Percentiles rank a stretch among this genome's conserved stretches.
Evolutionary conservation across 1,284 basidiomycete genomes (phyloP).

Genomic region (Tetrapyrgos nigripes): DNA sequence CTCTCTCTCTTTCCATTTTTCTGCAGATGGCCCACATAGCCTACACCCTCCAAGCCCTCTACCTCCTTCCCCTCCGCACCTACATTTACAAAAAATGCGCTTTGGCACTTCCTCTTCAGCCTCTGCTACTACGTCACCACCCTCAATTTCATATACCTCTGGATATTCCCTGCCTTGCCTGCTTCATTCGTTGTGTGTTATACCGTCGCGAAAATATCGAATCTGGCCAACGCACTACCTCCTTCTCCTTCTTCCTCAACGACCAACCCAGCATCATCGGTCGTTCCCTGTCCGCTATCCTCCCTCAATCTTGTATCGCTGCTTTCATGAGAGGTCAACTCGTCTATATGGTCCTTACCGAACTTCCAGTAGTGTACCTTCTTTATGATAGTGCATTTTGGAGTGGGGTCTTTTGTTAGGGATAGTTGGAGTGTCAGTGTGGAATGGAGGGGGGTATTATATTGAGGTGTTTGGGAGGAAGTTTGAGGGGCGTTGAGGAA

Average conservation of each 20-base stretch:
- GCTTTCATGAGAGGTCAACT: too few relatives aligned
- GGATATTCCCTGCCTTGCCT: constrained; percentile 79
- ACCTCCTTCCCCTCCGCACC: constrained; percentile 81
- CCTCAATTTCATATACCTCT: constrained; percentile 89
- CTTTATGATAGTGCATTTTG: constrained; percentile 81
- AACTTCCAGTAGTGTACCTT: too few relatives aligned
- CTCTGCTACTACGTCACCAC: constrained; percentile 91
- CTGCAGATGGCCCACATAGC: too few relatives aligned
- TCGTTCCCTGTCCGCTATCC: too few relatives aligned
- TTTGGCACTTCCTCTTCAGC: constrained; percentile 92
- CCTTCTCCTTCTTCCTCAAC: constrained; percentile 84
- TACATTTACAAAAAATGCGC: constrained; percentile 87
- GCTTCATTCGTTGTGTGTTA: constrained; percentile 87
- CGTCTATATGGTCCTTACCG: too few relatives aligned
- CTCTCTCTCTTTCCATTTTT: constrained; percentile 7
- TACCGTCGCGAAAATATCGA: constrained; percentile 85
- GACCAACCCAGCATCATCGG: constrained; percentile 88
- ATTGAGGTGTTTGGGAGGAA: too few relatives aligned
- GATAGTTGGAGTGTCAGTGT: too few relatives aligned
- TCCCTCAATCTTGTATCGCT: too few relatives aligned
- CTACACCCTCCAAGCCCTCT: constrained; percentile 72
- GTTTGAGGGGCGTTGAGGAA: constrained; percentile 88
- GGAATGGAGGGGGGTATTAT: too few relatives aligned
- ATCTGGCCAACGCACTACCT: constrained; percentile 87
- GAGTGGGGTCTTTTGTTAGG: constrained; percentile 80